Base-by-base conservation (phyloP, 306 rosid genomes). In the Abrus pulchellus region DNA sequence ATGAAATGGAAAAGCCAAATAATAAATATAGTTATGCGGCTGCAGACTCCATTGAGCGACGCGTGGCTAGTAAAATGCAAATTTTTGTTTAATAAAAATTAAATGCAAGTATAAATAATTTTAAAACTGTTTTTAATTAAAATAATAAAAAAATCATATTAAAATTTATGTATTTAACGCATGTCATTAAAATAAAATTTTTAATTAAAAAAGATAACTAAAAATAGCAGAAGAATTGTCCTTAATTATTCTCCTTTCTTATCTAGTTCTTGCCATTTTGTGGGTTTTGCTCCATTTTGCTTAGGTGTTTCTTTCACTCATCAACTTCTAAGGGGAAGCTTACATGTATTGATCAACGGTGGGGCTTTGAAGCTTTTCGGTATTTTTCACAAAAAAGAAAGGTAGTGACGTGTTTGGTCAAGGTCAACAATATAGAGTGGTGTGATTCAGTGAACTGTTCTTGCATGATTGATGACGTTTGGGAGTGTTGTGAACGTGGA, bases 251-350 rank as follows among this genome's bases (percentile, higher is more conserved):
- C 20, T 20, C 20, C 20, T 20, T 65, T 53, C 61, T 71, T 45
- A 44, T 55, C 69, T 41, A 28, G 14, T 28, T 72, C 45, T 47
- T 2, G 4, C 32, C 44, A 28, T 36, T 70, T 79, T 67, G 53
- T 36, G 61, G 44, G 44, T 20, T 68, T 14, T 38, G 52, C 5
- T 7, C 68, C 3, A 41, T 71, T 7, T 30, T 7, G 5, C 48
- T 38, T 53, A 47, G 80, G 57, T 41, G 83, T 90, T 90, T 80
- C 94, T 87, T 92, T 80, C 91, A 87, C 94, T 89, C 91, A 47
- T 90, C 90, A 86, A 87, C 83, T 3, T 83, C 89, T 66, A 20
- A 13, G 50, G 14, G 85, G 29, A 80, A 56, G 78, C 78, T 70
- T 82, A 82, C 89, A 85, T n/a, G 85, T 45, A 82, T 68, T 69